Percentiles rank a stretch among this genome's conserved stretches.
phyloP scores from a whole-genome alignment of 176 grass and related monocot species.

The Puccinellia tenuiflora region DNA sequence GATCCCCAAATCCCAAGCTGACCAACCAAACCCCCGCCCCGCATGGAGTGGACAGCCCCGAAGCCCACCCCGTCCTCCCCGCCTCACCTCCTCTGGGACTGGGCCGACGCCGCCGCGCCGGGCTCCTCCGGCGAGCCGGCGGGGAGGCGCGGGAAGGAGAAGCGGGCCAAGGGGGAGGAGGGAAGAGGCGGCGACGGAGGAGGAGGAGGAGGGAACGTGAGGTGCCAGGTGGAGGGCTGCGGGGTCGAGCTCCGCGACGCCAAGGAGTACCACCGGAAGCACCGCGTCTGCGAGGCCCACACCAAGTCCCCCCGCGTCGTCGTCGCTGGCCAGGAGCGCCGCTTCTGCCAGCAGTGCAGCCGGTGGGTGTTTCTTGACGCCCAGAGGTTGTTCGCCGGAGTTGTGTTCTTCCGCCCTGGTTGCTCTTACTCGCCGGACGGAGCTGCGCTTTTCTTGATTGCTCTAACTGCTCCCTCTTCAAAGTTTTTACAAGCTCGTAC shows the following conservation, averaged over 20 bases:
- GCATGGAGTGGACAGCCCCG: constrained; percentile 38
- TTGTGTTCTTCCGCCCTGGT: neutral
- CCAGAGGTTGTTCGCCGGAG: neutral
- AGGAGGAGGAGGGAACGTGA: constrained; percentile 26
- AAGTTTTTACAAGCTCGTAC: neutral
- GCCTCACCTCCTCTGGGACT: constrained; percentile 79
- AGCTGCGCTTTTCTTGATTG: neutral
- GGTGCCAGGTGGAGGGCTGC: constrained; percentile 81
- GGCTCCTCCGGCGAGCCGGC: constrained; percentile 37
- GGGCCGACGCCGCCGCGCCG: constrained; percentile 33
- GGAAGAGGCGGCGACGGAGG: neutral
- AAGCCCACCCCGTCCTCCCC: constrained; percentile 43
- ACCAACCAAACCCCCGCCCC: constrained; percentile 15
- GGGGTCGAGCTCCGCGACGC: constrained; percentile 44
- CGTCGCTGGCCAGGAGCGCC: constrained; percentile 70
- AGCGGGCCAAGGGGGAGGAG: constrained; percentile 35
- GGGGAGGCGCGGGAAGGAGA: constrained; percentile 38
- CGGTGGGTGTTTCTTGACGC: constrained; percentile 37
- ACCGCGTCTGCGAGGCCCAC: constrained; percentile 79
- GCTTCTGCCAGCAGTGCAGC: constrained; percentile 95
- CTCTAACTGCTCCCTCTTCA: neutral
- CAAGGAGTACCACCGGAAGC: constrained; percentile 85
- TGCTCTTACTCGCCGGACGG: neutral
- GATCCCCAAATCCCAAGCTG: constrained; percentile 59
- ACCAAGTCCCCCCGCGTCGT: constrained; percentile 69